A percentile compares a stretch with the other conserved stretches of the same genome.
These are phyloP conservation scores for Mortierella sp. DNA, from an alignment of 371 early-diverging fungal genomes.

Conservation along the genomic window DNA sequence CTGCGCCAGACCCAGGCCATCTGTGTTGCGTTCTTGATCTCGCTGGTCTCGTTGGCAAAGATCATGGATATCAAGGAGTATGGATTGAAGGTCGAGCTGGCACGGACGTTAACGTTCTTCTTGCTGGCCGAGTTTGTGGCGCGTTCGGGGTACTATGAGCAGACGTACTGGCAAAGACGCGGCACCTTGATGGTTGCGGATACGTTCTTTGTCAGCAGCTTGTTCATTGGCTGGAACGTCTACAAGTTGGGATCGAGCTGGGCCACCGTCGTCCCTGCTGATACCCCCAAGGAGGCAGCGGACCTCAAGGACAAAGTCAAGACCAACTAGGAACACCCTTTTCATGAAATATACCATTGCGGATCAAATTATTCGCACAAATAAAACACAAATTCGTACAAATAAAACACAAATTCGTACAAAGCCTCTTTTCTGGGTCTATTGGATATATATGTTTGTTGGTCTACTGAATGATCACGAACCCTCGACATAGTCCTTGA, in stretches of 20 bases:
- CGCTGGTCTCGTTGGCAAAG: slow-evolving; percentile 41
- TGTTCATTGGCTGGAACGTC: slow-evolving; percentile 55
- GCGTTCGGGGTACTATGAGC: slow-evolving; percentile 42
- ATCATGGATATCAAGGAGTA: slow-evolving; percentile 50
- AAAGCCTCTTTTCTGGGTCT: not conserved
- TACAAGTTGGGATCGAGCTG: slow-evolving; percentile 49
- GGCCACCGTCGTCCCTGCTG: slow-evolving; percentile 11
- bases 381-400: not conserved
- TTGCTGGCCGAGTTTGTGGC: slow-evolving; percentile 54
- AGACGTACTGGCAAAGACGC: slow-evolving; percentile 51
- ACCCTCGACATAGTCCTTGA: slow-evolving; percentile 56
- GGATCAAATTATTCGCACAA: slow-evolving; percentile 18
- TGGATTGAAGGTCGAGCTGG: slow-evolving; percentile 47
- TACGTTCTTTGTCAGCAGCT: slow-evolving; percentile 40
- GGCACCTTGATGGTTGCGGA: slow-evolving; percentile 49
- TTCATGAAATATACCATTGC: slow-evolving; percentile 3
- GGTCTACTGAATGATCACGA: not conserved
- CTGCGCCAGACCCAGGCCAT: slow-evolving; percentile 45
- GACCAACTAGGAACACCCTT: slow-evolving; percentile 11
- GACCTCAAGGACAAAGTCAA: slow-evolving; percentile 24
- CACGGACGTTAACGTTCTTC: slow-evolving; percentile 35
- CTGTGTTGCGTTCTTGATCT: slow-evolving; percentile 36
- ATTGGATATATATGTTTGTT: not conserved
- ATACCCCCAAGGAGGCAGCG: not conserved
- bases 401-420: not conserved